These are phyloP conservation scores for Acanthamoeba royreba DNA, from an alignment of 208 protist genomes.

Conservation along the genomic window DNA sequence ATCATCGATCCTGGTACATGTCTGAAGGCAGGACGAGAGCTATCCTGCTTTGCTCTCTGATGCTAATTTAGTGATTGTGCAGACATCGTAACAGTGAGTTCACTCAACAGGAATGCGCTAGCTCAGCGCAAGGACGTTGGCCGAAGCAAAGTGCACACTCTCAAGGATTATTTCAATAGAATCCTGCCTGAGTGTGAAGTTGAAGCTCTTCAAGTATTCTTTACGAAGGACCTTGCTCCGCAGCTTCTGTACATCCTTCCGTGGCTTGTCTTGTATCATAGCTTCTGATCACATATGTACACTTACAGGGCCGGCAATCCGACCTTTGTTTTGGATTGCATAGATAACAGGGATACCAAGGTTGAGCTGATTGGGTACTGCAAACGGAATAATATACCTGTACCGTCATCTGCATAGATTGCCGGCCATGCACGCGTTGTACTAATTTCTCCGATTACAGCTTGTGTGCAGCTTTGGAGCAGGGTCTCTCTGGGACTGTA, in stretches of 20 bases:
- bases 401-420: neutral
- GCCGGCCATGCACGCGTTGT: neutral
- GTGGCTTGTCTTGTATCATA: neutral
- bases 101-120: slow-evolving; percentile 6
- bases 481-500: slow-evolving; percentile 48
- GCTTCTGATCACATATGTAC: neutral
- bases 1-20: slow-evolving; percentile 63
- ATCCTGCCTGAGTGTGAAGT: slow-evolving; percentile 59
- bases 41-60: neutral
- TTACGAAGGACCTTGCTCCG: slow-evolving; percentile 43
- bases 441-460: neutral
- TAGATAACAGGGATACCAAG: slow-evolving; percentile 64
- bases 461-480: slow-evolving; percentile 50
- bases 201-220: slow-evolving; percentile 51
- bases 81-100: neutral
- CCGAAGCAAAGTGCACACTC: slow-evolving; percentile 50
- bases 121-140: slow-evolving; percentile 62
- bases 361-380: slow-evolving; percentile 51
- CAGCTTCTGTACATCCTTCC: slow-evolving; percentile 37
- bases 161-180: slow-evolving; percentile 44
- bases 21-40: neutral
- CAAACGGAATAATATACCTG: slow-evolving; percentile 20
- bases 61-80: neutral
- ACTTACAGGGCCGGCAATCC: neutral
- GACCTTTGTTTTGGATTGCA: slow-evolving; percentile 72